Percentiles rank a stretch among this genome's conserved stretches.
Conservation (phyloP, 2,329 filamentous ascomycete genomes). For the Botrytis byssoidea region DNA sequence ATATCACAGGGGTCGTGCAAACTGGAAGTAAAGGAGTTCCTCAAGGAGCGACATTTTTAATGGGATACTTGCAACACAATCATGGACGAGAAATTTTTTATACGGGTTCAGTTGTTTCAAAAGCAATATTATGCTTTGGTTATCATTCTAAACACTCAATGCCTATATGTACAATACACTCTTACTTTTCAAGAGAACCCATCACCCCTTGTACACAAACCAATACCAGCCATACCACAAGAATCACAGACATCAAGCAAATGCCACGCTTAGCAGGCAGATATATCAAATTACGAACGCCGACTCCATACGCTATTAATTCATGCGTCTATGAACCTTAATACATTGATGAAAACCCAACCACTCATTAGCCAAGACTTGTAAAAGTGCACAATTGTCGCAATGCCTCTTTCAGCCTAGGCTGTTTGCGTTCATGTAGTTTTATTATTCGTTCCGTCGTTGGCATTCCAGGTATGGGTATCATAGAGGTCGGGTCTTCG, state of each 20-base stretch:
- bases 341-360: constrained; percentile 35
- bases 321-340: constrained; percentile 38
- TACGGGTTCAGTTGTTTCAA: constrained; percentile 16
- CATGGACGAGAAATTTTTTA: not conserved
- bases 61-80: not conserved
- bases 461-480: constrained; percentile 63
- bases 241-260: constrained; percentile 24
- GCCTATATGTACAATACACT: constrained; percentile 34
- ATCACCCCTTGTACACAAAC: constrained; percentile 32
- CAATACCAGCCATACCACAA: constrained; percentile 25
- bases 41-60: constrained; percentile 43
- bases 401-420: constrained; percentile 63
- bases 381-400: constrained; percentile 67
- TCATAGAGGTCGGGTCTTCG: constrained; percentile 48
- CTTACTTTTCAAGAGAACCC: constrained; percentile 26
- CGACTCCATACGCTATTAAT: constrained; percentile 36
- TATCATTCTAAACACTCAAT: constrained; percentile 25
- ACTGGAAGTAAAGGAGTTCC: constrained; percentile 48
- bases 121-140: constrained; percentile 27
- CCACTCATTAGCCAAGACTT: constrained; percentile 46
- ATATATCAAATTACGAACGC: constrained; percentile 32
- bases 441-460: constrained; percentile 65
- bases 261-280: constrained; percentile 31
- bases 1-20: constrained; percentile 48
- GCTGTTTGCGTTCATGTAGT: constrained; percentile 62